phyloP scores from a whole-genome alignment of 768 basidiomycete species.

The Filobasidium floriforme region DNA sequence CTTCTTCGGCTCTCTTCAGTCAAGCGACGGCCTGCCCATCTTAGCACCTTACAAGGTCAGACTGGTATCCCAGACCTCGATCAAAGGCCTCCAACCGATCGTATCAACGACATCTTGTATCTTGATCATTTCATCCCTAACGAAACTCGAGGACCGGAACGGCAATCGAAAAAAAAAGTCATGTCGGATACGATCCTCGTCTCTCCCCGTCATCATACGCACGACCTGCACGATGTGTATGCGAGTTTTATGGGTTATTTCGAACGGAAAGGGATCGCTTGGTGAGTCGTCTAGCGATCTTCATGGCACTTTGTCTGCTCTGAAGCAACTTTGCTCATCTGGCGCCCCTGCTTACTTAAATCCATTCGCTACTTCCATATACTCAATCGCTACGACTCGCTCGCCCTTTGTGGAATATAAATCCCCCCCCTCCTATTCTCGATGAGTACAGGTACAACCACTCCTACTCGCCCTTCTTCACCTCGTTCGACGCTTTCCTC shows the following conservation, averaged over 20 bases:
- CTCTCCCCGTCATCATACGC: slow-evolving; percentile 36
- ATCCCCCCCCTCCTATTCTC: too few relatives aligned
- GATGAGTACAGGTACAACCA: slow-evolving; percentile 37
- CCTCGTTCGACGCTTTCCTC: slow-evolving; percentile 41
- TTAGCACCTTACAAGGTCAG: too few relatives aligned
- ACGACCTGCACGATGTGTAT: slow-evolving; percentile 43
- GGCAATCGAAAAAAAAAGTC: background rate
- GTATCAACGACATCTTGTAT: too few relatives aligned
- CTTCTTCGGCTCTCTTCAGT: too few relatives aligned
- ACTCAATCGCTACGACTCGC: too few relatives aligned
- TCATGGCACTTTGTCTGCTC: background rate
- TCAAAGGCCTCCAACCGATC: too few relatives aligned
- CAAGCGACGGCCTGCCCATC: too few relatives aligned
- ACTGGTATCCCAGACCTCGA: too few relatives aligned
- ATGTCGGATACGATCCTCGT: slow-evolving; percentile 28
- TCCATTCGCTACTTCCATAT: slow-evolving; percentile 3
- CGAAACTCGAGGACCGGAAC: too few relatives aligned
- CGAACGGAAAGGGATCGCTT: slow-evolving; percentile 23
- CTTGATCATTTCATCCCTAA: too few relatives aligned
- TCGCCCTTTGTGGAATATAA: too few relatives aligned
- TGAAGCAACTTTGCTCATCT: background rate
- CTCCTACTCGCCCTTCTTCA: slow-evolving; percentile 41
- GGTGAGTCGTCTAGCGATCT: slow-evolving; percentile 7
- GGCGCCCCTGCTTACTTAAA: slow-evolving; percentile 25
- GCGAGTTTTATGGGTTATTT: slow-evolving; percentile 39